Evolutionary conservation across 768 basidiomycete species (phyloP).

Genomic region (Russula dissimulans): DNA sequence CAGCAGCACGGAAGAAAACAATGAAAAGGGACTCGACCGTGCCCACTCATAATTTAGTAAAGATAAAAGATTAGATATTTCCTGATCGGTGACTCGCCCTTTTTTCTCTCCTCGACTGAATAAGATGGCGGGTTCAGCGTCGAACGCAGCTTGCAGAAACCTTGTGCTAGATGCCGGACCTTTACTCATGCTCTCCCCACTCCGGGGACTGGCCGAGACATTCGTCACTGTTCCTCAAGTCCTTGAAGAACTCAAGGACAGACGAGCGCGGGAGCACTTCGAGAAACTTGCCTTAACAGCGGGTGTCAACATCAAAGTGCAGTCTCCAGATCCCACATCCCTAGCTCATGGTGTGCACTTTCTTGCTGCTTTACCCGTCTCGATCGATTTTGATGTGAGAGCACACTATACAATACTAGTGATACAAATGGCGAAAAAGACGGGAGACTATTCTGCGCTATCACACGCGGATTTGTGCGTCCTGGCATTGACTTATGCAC

Average conservation of each 20-base stretch:
- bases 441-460: slow-evolving; percentile 89
- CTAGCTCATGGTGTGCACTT: slow-evolving; percentile 46
- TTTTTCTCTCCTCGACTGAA: not conserved
- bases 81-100: not conserved
- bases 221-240: slow-evolving; percentile 90
- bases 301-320: slow-evolving; percentile 65
- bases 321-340: slow-evolving; percentile 59
- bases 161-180: slow-evolving; percentile 94
- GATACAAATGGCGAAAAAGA: slow-evolving; percentile 86
- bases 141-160: slow-evolving; percentile 50
- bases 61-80: not conserved
- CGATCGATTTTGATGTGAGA: slow-evolving; percentile 14
- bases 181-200: slow-evolving; percentile 76
- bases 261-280: slow-evolving; percentile 78
- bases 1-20: not conserved
- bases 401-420: slow-evolving; percentile 38
- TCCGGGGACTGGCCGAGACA: slow-evolving; percentile 78
- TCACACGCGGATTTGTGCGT: slow-evolving; percentile 88
- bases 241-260: slow-evolving; percentile 82
- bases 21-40: not conserved
- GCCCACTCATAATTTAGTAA: not conserved
- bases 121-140: slow-evolving; percentile 16
- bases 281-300: slow-evolving; percentile 65
- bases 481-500: slow-evolving; percentile 75
- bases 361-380: not conserved